Base-by-base conservation (phyloP, 805 yeast genomes). In the Peterozyma xylosa region DNA sequence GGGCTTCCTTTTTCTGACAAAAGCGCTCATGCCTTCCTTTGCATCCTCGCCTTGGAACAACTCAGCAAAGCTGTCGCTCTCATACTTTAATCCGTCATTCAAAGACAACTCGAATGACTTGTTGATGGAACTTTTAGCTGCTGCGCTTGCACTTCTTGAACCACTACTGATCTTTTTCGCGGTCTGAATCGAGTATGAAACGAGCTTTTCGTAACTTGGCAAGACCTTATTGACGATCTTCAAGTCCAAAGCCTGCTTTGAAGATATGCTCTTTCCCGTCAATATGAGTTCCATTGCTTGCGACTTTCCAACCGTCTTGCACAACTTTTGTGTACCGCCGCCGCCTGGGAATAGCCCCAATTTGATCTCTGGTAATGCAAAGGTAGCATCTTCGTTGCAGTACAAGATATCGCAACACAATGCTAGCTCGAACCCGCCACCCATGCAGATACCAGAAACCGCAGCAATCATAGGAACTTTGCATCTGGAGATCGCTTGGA, bases 351-450 rank as follows among this genome's bases (percentile, higher is more conserved):
- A 63, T 15, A 73, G 63, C 3, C 80, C 80, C 21, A 74, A 60
- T 46, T 67, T 69, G 53, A 74, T 70, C 55, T 74, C 80, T 21
- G 80, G 80, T 54, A 74, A 78, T 10, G 80, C 80, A 50, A 74
- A 73, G 35, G 55, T 55, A 15, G 79, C 76, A 45, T 60, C 59
- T 35, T 66, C 66, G 15, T 78, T 74, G 14, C 74, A 74, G 45
- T 74, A 74, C 38, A 74, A 56, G 45, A 74, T 68, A 50, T 74
- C 80, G 34, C 71, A 53, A 21, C 65, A 35, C 78, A 74, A 72
- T 16, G 80, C 79, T 34, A 74, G 55, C 53, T 74, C 80, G 47
- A 76, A 73, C 16, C 80, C 80, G 15, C 80, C 80, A 27, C 80
- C 80, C 11, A 75, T 64, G 13, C 48, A 46, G 49, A 57, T 73